These are phyloP conservation scores for Nymphaea thermarum DNA, from an alignment of 164 flowering plant genomes.

Conservation along the genomic window DNA sequence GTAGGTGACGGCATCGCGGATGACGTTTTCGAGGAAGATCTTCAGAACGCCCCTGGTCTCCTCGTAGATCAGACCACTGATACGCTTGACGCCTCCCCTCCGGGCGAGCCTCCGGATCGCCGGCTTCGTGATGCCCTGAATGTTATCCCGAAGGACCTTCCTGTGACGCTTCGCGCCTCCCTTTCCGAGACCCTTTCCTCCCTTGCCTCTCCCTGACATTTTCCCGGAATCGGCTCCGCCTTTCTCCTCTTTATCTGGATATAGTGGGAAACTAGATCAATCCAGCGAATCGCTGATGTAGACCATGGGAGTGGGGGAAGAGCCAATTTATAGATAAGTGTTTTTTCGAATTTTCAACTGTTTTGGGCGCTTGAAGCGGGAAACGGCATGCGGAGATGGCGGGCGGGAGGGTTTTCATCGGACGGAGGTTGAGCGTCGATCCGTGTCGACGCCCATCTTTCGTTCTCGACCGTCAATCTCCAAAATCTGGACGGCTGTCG, in stretches of 20 bases:
- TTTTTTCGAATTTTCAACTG: too few relatives aligned
- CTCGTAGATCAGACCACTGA: constrained; percentile 6
- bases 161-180: constrained; percentile 7
- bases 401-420: too few relatives aligned
- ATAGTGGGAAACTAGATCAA: not conserved
- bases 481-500: not conserved
- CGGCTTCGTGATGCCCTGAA: constrained; percentile 4
- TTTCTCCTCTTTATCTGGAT: not conserved
- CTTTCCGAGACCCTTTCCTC: constrained; percentile 6
- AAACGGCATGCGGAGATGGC: too few relatives aligned
- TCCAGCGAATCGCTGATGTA: too few relatives aligned
- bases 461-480: not conserved
- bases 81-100: constrained; percentile 4
- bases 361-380: too few relatives aligned
- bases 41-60: constrained; percentile 23
- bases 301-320: too few relatives aligned
- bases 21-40: constrained; percentile 28
- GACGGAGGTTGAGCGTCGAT: not conserved
- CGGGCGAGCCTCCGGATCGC: constrained; percentile 3
- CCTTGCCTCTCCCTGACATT: constrained; percentile 6
- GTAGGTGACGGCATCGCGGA: constrained; percentile 28
- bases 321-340: too few relatives aligned
- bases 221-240: not conserved
- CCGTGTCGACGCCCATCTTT: not conserved
- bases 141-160: constrained; percentile 7